Percentiles rank a stretch among this genome's conserved stretches.
Conservation (phyloP, 2,329 filamentous ascomycete genomes). For the Lachnellula willkommii region DNA sequence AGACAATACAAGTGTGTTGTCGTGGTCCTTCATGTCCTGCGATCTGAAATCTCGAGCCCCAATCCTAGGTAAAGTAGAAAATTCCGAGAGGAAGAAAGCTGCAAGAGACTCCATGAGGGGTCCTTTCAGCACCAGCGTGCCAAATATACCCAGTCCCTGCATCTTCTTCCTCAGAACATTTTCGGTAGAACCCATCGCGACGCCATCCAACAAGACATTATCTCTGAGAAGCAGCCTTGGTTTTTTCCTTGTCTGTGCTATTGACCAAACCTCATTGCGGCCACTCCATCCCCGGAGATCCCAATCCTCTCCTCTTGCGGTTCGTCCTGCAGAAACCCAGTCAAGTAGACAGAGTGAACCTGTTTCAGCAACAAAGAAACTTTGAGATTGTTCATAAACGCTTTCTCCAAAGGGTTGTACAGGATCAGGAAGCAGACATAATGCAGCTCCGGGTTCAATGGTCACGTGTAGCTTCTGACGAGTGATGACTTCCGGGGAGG, state of each 20-base stretch:
- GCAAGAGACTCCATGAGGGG: constrained; percentile 60
- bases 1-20: constrained; percentile 34
- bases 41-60: constrained; percentile 73
- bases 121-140: constrained; percentile 78
- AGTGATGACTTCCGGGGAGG: constrained; percentile 49
- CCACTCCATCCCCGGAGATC: constrained; percentile 73
- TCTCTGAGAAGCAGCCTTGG: constrained; percentile 74
- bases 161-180: constrained; percentile 54
- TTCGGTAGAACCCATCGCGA: constrained; percentile 38
- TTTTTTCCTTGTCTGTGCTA: constrained; percentile 35
- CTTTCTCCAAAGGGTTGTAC: constrained; percentile 85
- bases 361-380: constrained; percentile 56
- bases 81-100: constrained; percentile 73
- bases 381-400: constrained; percentile 77
- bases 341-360: constrained; percentile 76
- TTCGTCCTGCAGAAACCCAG: constrained; percentile 88
- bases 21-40: constrained; percentile 44
- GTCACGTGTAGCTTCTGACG: constrained; percentile 50
- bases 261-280: constrained; percentile 78
- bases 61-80: constrained; percentile 71
- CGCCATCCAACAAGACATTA: constrained; percentile 66
- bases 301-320: constrained; percentile 85
- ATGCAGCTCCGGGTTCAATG: constrained; percentile 46
- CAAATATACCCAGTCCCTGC: constrained; percentile 70
- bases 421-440: constrained; percentile 78